Percentiles rank a stretch among this genome's conserved stretches.
These are phyloP conservation scores for Pseudogymnoascus sp. DNA, from an alignment of 2,329 filamentous ascomycete genomes.

Conservation along the genomic window DNA sequence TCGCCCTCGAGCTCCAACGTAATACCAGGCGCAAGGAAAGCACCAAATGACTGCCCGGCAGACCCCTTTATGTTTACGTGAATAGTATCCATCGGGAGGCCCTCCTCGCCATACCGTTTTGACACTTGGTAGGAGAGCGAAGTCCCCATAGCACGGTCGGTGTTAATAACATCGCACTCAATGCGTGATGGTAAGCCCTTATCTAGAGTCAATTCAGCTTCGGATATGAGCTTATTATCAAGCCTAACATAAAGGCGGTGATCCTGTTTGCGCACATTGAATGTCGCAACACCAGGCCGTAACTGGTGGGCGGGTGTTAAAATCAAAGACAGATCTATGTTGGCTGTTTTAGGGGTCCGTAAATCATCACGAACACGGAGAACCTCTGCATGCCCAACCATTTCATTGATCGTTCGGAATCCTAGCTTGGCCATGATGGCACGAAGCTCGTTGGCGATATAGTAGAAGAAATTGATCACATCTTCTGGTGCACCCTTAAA, in stretches of 20 bases:
- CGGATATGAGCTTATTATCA: slow-evolving; percentile 94
- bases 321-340: slow-evolving; percentile 88
- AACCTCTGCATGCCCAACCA: slow-evolving; percentile 88
- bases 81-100: slow-evolving; percentile 85
- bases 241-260: slow-evolving; percentile 87
- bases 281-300: slow-evolving; percentile 87
- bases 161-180: slow-evolving; percentile 95
- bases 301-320: slow-evolving; percentile 94
- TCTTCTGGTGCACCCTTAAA: slow-evolving; percentile 90
- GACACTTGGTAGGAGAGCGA: slow-evolving; percentile 95
- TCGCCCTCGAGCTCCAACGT: slow-evolving; percentile 95
- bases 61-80: slow-evolving; percentile 96
- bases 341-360: slow-evolving; percentile 79
- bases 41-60: slow-evolving; percentile 93
- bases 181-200: slow-evolving; percentile 90
- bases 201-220: slow-evolving; percentile 88
- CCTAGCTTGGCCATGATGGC: slow-evolving; percentile 96
- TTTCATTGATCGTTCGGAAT: slow-evolving; percentile 93
- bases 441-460: slow-evolving; percentile 89
- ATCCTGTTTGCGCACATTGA: slow-evolving; percentile 97
- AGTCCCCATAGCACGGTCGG: slow-evolving; percentile 86
- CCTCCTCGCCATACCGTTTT: slow-evolving; percentile 82
- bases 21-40: slow-evolving; percentile 85
- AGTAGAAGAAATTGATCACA: slow-evolving; percentile 99
- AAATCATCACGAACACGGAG: slow-evolving; percentile 84